Percentiles rank a stretch among this genome's conserved stretches.
phyloP scores from a whole-genome alignment of 345 rosid genomes.

The Euphorbia lathyris region DNA sequence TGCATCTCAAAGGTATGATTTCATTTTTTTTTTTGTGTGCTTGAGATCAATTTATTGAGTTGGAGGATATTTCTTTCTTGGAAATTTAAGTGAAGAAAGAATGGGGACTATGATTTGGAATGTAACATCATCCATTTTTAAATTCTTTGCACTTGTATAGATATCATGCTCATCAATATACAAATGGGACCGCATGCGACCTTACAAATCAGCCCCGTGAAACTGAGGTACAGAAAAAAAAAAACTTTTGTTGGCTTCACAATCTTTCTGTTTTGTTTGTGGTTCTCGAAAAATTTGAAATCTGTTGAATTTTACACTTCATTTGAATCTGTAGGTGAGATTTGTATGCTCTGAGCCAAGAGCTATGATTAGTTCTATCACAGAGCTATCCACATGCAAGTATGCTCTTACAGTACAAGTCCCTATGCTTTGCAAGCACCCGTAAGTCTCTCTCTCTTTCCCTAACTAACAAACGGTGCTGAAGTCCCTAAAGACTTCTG shows the following conservation, averaged over 20 bases:
- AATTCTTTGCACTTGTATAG: slow-evolving; percentile 29
- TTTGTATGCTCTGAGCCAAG: slow-evolving; percentile 91
- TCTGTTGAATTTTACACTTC: background rate
- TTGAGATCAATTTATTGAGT: background rate
- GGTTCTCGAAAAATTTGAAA: background rate
- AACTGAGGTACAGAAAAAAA: slow-evolving; percentile 57
- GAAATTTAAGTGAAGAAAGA: slow-evolving; percentile 2
- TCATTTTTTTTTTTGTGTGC: background rate
- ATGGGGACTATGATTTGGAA: background rate
- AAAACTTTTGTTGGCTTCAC: background rate
- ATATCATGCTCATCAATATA: slow-evolving; percentile 84
- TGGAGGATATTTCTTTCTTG: background rate
- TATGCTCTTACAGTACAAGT: slow-evolving; percentile 80
- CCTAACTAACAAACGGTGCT: background rate
- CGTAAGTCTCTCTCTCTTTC: slow-evolving; percentile 48
- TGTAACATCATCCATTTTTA: background rate
- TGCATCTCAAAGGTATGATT: slow-evolving; percentile 74
- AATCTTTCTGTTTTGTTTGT: background rate
- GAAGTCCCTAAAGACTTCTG: background rate
- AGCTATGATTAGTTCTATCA: slow-evolving; percentile 84
- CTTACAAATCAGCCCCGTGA: slow-evolving; percentile 84
- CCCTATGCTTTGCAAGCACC: slow-evolving; percentile 90
- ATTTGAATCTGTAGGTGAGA: slow-evolving; percentile 61
- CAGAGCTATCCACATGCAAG: slow-evolving; percentile 94
- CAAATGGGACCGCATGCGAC: slow-evolving; percentile 87